A percentile compares a stretch with the other conserved stretches of the same genome.
Conservation (phyloP, 331 rosid genomes). For the Pyracantha coccinea region DNA sequence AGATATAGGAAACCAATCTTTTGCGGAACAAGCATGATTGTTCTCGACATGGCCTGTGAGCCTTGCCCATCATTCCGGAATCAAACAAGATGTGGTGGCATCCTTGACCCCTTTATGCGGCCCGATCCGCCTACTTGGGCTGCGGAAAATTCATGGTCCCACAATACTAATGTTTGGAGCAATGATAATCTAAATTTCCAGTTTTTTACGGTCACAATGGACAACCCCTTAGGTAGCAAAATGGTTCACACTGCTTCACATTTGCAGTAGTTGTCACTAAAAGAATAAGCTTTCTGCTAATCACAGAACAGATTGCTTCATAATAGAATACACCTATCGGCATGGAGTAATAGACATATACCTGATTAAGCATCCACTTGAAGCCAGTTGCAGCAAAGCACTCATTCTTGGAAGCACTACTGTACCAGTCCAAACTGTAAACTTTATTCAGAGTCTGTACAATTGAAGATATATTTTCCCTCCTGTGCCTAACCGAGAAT, state of each 20-base stretch:
- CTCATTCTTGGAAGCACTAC: constrained; percentile 91
- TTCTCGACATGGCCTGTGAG: no score
- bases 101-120: no score
- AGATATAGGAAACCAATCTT: no score
- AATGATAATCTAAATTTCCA: background rate
- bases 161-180: background rate
- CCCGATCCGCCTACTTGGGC: no score
- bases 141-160: no score
- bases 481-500: constrained; percentile 64
- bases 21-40: no score
- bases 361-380: constrained; percentile 99
- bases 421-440: constrained; percentile 88
- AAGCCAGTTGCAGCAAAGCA: constrained; percentile 96
- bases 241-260: background rate
- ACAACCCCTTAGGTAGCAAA: background rate
- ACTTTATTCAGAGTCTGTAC: constrained; percentile 69
- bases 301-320: background rate
- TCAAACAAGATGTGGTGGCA: no score
- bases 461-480: constrained; percentile 61
- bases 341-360: constrained; percentile 15
- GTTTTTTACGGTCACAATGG: background rate
- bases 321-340: background rate
- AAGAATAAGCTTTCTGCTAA: background rate
- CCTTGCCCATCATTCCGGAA: no score
- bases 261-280: background rate